These are phyloP conservation scores for Trametes maxima DNA, from an alignment of 768 basidiomycete species.

Conservation along the genomic window DNA sequence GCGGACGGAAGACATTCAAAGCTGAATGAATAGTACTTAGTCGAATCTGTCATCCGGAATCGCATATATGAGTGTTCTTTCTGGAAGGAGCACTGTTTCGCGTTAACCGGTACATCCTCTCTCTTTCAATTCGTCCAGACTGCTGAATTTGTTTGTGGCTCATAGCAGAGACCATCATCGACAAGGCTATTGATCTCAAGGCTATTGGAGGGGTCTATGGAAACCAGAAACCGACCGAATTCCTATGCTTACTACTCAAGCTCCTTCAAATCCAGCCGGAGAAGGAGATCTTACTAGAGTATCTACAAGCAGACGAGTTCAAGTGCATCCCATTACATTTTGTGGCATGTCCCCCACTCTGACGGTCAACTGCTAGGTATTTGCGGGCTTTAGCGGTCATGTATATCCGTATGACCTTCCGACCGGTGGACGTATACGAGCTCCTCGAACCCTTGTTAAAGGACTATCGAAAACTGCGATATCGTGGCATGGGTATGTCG, in stretches of 20 bases:
- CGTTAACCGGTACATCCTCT: slow-evolving; percentile 72
- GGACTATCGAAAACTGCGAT: slow-evolving; percentile 88
- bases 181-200: slow-evolving; percentile 83
- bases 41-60: slow-evolving; percentile 95
- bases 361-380: slow-evolving; percentile 57
- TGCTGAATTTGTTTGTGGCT: slow-evolving; percentile 7
- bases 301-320: slow-evolving; percentile 95
- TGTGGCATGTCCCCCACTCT: background rate
- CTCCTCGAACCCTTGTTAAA: slow-evolving; percentile 91
- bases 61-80: slow-evolving; percentile 93
- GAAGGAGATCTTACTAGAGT: slow-evolving; percentile 95
- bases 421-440: slow-evolving; percentile 88
- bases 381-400: slow-evolving; percentile 90
- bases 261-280: slow-evolving; percentile 96
- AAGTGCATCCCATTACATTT: slow-evolving; percentile 62
- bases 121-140: background rate
- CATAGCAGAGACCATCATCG: slow-evolving; percentile 89
- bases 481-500: slow-evolving; percentile 72
- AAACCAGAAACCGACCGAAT: slow-evolving; percentile 94
- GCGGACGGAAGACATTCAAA: slow-evolving; percentile 18
- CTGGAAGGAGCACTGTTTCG: slow-evolving; percentile 99
- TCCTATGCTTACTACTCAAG: slow-evolving; percentile 90
- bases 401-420: slow-evolving; percentile 95
- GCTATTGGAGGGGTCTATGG: slow-evolving; percentile 93
- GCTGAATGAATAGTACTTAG: slow-evolving; percentile 65